Percentiles rank a stretch among this genome's conserved stretches.
Evolutionary conservation across 371 early-diverging fungal genomes (phyloP).

Genomic region (Apophysomyces trapeziformis): DNA sequence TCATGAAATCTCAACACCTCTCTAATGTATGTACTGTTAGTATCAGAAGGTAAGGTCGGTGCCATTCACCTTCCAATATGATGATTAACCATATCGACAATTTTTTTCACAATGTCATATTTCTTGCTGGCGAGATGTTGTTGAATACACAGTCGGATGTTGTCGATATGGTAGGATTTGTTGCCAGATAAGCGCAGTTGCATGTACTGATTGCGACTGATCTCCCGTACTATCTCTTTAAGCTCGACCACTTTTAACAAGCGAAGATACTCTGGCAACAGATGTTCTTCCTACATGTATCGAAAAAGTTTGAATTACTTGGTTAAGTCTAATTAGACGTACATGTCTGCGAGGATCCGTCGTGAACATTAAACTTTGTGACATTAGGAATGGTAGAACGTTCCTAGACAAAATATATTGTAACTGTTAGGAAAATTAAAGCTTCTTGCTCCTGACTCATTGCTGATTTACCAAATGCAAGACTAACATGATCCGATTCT

Average conservation of each 20-base stretch:
- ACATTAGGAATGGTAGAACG: not conserved
- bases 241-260: not conserved
- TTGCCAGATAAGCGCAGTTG: not conserved
- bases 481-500: no score
- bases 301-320: not conserved
- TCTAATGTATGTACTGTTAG: not conserved
- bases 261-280: not conserved
- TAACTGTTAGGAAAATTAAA: no score
- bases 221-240: conserved; percentile 6
- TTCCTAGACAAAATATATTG: no score
- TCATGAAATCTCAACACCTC: not conserved
- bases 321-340: not conserved
- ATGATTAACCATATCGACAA: not conserved
- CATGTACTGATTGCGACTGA: not conserved
- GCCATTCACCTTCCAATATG: conserved; percentile 3
- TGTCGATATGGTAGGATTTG: not conserved
- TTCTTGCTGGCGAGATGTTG: not conserved
- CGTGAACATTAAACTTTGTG: not conserved
- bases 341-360: not conserved
- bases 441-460: no score
- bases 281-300: not conserved
- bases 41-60: not conserved
- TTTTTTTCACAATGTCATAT: not conserved
- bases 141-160: not conserved
- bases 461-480: no score